Evolutionary conservation across 345 rosid species (phyloP), one percentile per base, ranked within the genome.

Genomic region (Turnera subulata): DNA sequence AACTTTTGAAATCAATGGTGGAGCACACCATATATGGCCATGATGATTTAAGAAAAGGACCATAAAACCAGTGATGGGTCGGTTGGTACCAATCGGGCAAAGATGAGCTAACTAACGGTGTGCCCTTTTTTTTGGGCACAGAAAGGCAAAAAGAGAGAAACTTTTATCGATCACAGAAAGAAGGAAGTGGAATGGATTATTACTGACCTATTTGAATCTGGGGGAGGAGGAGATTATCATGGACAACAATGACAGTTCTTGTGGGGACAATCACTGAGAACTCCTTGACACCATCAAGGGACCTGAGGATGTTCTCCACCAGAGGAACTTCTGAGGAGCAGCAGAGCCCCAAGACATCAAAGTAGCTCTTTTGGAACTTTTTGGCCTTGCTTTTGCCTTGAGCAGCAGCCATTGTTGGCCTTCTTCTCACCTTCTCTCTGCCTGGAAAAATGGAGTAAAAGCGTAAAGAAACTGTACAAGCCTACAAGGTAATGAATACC

Each of bases 251-350:
- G 62, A 89, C 88, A 0, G 99, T 93, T 57, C 81, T 85, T 0
- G 96, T 71, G 1, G 97, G 84, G 2, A 93, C 92, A 59, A 87
- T 76, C 24, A 93, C 88, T 2, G 88, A 78, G 20, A 62, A 69
- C 38, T 93, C 84, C 56, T 83, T 75, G 2, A 93, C 74, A 0
- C 99, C 99, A 21, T 78, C 76, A 2, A 87, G 73, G 0, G 89
- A 69, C 6, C 70, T 76, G 23, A 89, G 80, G 4, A 87, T 72
- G 38, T 69, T 89, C 60, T 89, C 97, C 0, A 93, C 61, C 53
- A 89, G 18, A 16, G 97, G 82, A 56, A 86, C 83, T 66, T 92
- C 99, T 4, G 99, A 92, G 1, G 99, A 72, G 59, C 99, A 93
- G 55, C 99, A 93, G 0, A 93, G 61, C 5, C 97, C 99, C 37